Conservation (phyloP, 2,329 filamentous ascomycete species). For the Aspergillus clavatus region DNA sequence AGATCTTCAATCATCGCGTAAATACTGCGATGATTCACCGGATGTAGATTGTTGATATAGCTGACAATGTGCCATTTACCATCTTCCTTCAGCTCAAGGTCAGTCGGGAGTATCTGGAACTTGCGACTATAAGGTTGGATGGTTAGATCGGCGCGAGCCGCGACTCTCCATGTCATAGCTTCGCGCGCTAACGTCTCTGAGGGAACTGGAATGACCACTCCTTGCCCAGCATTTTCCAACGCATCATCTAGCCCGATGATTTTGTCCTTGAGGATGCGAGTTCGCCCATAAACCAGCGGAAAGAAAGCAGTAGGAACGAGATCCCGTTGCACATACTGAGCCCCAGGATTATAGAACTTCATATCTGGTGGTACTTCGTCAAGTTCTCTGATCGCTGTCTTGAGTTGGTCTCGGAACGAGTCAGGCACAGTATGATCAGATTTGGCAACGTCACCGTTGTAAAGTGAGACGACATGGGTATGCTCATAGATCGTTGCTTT, state of each 20-base stretch:
- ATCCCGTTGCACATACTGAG: constrained; percentile 53
- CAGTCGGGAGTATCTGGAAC: constrained; percentile 46
- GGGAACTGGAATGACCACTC: constrained; percentile 22
- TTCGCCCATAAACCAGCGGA: constrained; percentile 45
- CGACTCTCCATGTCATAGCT: constrained; percentile 28
- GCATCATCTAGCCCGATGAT: constrained; percentile 24
- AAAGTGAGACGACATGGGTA: constrained; percentile 40
- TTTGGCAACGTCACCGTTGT: constrained; percentile 51
- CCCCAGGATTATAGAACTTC: constrained; percentile 59
- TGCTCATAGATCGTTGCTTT: constrained; percentile 47
- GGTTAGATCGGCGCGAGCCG: constrained; percentile 23
- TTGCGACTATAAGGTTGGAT: constrained; percentile 27
- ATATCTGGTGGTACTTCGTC: constrained; percentile 47
- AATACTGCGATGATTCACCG: constrained; percentile 27
- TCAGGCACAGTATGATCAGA: constrained; percentile 46
- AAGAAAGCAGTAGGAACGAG: constrained; percentile 62
- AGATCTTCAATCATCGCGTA: constrained; percentile 38
- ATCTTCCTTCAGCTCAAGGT: constrained; percentile 32
- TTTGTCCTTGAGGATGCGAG: constrained; percentile 25
- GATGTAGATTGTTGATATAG: constrained; percentile 47
- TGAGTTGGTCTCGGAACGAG: constrained; percentile 41
- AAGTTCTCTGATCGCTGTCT: constrained; percentile 42
- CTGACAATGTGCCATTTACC: constrained; percentile 31
- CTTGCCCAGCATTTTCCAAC: constrained; percentile 19
- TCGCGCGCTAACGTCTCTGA: constrained; percentile 27